Conservation (phyloP, 306 rosid genomes). For the Hippophae tibetana region DNA sequence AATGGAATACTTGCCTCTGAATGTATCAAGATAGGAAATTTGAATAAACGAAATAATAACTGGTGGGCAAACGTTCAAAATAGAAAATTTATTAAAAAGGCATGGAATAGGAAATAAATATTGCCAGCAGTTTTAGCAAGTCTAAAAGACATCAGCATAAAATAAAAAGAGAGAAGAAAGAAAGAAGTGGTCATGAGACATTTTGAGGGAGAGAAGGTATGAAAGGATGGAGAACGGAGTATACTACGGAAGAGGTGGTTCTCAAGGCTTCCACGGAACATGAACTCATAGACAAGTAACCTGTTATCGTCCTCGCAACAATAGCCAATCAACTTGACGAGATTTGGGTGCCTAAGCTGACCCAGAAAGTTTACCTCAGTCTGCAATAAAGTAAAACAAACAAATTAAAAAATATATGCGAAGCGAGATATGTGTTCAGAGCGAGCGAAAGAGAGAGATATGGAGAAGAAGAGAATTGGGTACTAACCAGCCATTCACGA, state of each 20-base stretch:
- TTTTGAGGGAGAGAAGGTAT: background rate
- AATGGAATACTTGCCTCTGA: constrained; percentile 79
- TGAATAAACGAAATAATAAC: constrained; percentile 12
- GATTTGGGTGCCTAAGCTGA: constrained; percentile 92
- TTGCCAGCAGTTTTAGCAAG: background rate
- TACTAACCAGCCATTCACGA: constrained; percentile 90
- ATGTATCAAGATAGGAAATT: constrained; percentile 30
- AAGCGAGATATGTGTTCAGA: background rate
- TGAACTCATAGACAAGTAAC: constrained; percentile 90
- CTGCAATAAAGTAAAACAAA: constrained; percentile 22
- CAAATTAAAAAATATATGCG: background rate
- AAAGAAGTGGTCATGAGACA: background rate
- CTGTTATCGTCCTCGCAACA: constrained; percentile 98
- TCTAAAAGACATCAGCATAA: too few relatives aligned
- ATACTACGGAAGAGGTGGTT: constrained; percentile 95
- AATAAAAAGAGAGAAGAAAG: too few relatives aligned
- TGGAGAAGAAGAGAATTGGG: background rate
- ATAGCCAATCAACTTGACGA: constrained; percentile 92
- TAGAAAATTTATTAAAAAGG: background rate
- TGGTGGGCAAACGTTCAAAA: background rate
- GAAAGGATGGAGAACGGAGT: constrained; percentile 4
- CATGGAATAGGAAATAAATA: background rate
- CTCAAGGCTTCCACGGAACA: constrained; percentile 97
- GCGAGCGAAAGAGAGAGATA: background rate
- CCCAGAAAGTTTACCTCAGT: constrained; percentile 97